These are phyloP conservation scores for Rauvolfia tetraphylla DNA, from an alignment of 257 asterid genomes.

Conservation along the genomic window DNA sequence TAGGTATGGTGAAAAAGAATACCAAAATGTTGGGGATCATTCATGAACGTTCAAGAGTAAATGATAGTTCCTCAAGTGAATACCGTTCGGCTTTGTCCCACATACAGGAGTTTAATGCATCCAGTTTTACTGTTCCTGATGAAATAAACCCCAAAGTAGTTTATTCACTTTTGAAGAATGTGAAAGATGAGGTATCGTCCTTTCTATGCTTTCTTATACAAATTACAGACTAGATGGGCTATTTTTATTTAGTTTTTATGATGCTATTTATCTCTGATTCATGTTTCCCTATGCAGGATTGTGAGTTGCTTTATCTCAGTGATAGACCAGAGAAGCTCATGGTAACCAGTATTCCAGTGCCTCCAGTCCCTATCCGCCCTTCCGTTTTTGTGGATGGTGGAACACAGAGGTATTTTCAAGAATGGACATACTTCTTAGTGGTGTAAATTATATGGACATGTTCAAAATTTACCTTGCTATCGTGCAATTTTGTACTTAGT, in stretches of 20 bases:
- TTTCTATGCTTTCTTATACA: neutral
- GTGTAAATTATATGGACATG: too few relatives aligned
- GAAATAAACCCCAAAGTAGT: slow-evolving; percentile 56
- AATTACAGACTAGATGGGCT: neutral
- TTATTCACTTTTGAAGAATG: slow-evolving; percentile 59
- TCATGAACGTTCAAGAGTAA: slow-evolving; percentile 54
- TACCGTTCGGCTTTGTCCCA: slow-evolving; percentile 51
- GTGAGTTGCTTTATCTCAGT: slow-evolving; percentile 74
- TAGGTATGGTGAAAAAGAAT: slow-evolving; percentile 78
- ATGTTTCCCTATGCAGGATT: slow-evolving; percentile 50
- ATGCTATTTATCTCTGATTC: neutral
- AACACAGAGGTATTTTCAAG: slow-evolving; percentile 49
- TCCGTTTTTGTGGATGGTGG: slow-evolving; percentile 94
- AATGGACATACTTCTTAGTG: neutral
- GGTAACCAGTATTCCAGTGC: slow-evolving; percentile 71
- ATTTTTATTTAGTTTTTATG: neutral
- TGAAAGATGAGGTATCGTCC: slow-evolving; percentile 69
- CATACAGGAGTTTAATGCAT: slow-evolving; percentile 43
- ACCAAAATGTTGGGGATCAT: slow-evolving; percentile 35
- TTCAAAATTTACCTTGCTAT: too few relatives aligned
- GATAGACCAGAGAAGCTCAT: slow-evolving; percentile 92
- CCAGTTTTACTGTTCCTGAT: slow-evolving; percentile 33
- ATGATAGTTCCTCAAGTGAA: slow-evolving; percentile 39
- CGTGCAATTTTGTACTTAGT: too few relatives aligned
- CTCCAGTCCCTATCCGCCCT: slow-evolving; percentile 89